Percentiles rank a stretch among this genome's conserved stretches.
Conservation (phyloP, 768 basidiomycete genomes). For the Stropharia rugosoannulata region DNA sequence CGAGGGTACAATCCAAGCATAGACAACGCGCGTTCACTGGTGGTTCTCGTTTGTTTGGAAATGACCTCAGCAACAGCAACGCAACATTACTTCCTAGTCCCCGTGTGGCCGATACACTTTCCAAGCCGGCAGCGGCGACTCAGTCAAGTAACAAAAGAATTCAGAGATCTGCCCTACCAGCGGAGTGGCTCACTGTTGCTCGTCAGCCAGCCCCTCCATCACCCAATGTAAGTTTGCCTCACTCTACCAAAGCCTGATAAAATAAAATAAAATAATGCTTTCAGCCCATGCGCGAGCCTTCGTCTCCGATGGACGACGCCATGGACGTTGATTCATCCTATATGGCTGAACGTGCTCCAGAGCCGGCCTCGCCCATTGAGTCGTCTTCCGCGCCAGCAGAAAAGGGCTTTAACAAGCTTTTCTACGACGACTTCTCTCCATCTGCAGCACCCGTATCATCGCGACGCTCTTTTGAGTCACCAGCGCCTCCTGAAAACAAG, state of each 20-base stretch:
- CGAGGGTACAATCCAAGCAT: slow-evolving; percentile 18
- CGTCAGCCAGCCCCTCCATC: slow-evolving; percentile 22
- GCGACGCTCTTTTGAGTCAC: slow-evolving; percentile 44
- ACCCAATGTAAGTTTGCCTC: slow-evolving; percentile 23
- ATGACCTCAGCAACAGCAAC: slow-evolving; percentile 63
- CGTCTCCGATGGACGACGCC: slow-evolving; percentile 57
- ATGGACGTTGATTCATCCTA: slow-evolving; percentile 80
- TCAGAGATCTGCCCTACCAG: slow-evolving; percentile 63
- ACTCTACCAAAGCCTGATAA: slow-evolving; percentile 4
- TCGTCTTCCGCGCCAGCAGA: slow-evolving; percentile 52
- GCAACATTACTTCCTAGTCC: slow-evolving; percentile 29
- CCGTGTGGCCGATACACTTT: slow-evolving; percentile 27
- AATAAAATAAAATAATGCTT: not conserved
- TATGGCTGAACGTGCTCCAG: slow-evolving; percentile 26
- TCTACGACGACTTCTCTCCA: slow-evolving; percentile 49
- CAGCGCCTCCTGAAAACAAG: slow-evolving; percentile 39
- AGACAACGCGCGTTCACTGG: slow-evolving; percentile 69
- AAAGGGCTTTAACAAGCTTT: slow-evolving; percentile 57
- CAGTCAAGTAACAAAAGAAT: slow-evolving; percentile 49
- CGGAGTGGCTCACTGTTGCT: slow-evolving; percentile 51
- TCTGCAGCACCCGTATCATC: slow-evolving; percentile 37
- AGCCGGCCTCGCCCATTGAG: slow-evolving; percentile 32
- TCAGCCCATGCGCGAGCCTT: slow-evolving; percentile 38
- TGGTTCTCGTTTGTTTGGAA: slow-evolving; percentile 63
- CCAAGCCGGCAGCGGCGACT: slow-evolving; percentile 33